A percentile compares a stretch with the other conserved stretches of the same genome.
Evolutionary conservation across 805 yeast genomes (phyloP).

Genomic region (Candida insectorum): DNA sequence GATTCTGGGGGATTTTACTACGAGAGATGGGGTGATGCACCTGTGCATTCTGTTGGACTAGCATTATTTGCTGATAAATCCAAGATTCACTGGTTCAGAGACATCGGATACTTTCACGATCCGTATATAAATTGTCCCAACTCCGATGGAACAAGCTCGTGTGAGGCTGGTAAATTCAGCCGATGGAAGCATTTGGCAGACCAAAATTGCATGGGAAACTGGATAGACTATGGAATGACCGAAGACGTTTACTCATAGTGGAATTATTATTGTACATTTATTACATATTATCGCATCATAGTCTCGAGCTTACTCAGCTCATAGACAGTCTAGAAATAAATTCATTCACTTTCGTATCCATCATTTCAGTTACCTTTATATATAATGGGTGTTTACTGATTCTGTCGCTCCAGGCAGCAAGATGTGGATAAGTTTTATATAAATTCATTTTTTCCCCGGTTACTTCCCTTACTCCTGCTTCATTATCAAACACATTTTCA

Average conservation of each 20-base stretch:
- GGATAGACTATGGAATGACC: constrained; percentile 49
- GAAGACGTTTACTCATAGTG: constrained; percentile 3
- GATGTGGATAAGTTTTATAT: constrained; percentile 28
- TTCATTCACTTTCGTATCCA: constrained; percentile 23
- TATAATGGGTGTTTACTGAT: constrained; percentile 31
- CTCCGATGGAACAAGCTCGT: constrained; percentile 40
- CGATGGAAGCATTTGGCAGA: constrained; percentile 48
- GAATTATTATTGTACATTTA: not conserved
- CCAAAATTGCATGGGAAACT: constrained; percentile 73
- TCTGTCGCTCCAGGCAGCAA: constrained; percentile 35
- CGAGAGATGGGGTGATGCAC: constrained; percentile 94
- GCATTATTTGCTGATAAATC: constrained; percentile 66
- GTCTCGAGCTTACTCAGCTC: too few relatives aligned
- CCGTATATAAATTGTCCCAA: constrained; percentile 80
- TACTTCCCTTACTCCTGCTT: constrained; percentile 29
- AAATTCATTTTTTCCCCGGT: constrained; percentile 32
- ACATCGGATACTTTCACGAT: constrained; percentile 71
- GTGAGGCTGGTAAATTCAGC: constrained; percentile 55
- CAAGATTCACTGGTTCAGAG: constrained; percentile 82
- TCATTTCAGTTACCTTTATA: constrained; percentile 24
- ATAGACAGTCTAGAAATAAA: constrained; percentile 8
- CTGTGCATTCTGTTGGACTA: constrained; percentile 77
- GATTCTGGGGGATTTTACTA: constrained; percentile 77
- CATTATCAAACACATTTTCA: constrained; percentile 36
- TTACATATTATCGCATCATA: too few relatives aligned